Conservation (phyloP, 2,329 filamentous ascomycete species). For the Alternaria sp. region DNA sequence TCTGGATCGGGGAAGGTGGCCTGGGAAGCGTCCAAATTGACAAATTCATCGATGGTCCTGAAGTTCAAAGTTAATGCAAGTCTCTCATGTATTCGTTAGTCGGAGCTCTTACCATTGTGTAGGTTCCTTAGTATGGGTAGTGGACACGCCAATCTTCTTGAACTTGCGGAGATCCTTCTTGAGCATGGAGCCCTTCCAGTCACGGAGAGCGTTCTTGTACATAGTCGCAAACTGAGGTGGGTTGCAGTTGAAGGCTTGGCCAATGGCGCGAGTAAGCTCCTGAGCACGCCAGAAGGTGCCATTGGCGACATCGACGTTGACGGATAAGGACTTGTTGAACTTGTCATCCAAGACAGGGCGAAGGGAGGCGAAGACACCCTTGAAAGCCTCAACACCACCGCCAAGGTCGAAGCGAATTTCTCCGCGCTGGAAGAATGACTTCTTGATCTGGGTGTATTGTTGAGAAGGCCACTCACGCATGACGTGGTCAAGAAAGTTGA, state of each 20-base stretch:
- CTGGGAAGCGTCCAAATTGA: conserved; percentile 54
- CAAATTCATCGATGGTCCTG: conserved; percentile 59
- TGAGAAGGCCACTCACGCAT: conserved; percentile 80
- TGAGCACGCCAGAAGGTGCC: conserved; percentile 79
- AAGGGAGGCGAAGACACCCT: conserved; percentile 88
- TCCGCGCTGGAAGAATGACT: conserved; percentile 77
- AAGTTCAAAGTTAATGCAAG: not conserved
- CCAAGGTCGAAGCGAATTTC: conserved; percentile 64
- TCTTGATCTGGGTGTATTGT: conserved; percentile 74
- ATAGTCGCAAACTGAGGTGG: conserved; percentile 27
- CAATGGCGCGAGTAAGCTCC: conserved; percentile 48
- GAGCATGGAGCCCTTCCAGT: conserved; percentile 40
- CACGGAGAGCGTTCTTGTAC: conserved; percentile 31
- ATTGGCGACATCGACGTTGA: conserved; percentile 93
- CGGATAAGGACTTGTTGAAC: conserved; percentile 68
- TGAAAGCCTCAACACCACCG: conserved; percentile 76
- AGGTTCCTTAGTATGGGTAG: conserved; percentile 49
- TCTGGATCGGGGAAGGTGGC: conserved; percentile 65
- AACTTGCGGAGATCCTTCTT: conserved; percentile 55
- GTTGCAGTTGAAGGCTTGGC: conserved; percentile 41
- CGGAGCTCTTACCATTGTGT: conserved; percentile 51
- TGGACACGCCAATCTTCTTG: conserved; percentile 53
- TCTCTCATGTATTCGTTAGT: not conserved
- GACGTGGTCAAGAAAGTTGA: conserved; percentile 92
- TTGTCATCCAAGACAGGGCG: conserved; percentile 69